Evolutionary conservation across 345 rosid species (phyloP), one percentile per base, ranked within the genome.

Genomic region (Eutrema japonicum): DNA sequence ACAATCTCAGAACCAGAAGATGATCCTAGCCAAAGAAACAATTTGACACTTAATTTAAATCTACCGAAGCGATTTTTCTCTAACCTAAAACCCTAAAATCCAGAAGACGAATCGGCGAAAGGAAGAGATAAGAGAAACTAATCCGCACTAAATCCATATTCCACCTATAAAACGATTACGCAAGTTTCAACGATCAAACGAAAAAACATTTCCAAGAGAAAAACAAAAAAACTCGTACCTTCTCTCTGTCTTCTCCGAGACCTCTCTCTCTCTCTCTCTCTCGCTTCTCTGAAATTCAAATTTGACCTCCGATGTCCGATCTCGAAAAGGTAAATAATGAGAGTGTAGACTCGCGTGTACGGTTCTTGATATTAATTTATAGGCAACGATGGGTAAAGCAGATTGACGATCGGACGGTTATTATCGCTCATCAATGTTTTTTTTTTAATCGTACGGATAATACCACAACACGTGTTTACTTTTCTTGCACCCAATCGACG

Each of bases 321-420:
- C 14, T 55, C 66, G 42, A 16, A 5, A 43, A 62, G 11, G 18
- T 0, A 0, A 30, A 0, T 14, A 10, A 11, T 3, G 3, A 13
- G 2, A 4, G 0, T 2, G 4, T 2, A 0, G 7, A 2, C 41
- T 9, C 72, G 51, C 77, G 65, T 65, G 65, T 22, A 10, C 3
- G 65, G 50, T 38, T 64, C 40, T 64, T 47, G 65, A 47, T 66
- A 66, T 57, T 66, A 1, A 56, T 66, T 56, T 74, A 73, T 65
- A 74, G 50, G 65, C 58, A 56, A 64, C 64, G 56, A 72, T 42
- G 18, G 18, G 18, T 2, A 4, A 12, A 8, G 1, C 37, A 38
- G 37, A 55, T 36, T 26, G 2, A 46, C 4, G 26, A 73, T 73
- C 77, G 51, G 50, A 65, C 66, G 72, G 77, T 40, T 73, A 27